phyloP scores from a whole-genome alignment of 2,329 filamentous ascomycete genomes.

The Ophiocordyceps unilateralis region DNA sequence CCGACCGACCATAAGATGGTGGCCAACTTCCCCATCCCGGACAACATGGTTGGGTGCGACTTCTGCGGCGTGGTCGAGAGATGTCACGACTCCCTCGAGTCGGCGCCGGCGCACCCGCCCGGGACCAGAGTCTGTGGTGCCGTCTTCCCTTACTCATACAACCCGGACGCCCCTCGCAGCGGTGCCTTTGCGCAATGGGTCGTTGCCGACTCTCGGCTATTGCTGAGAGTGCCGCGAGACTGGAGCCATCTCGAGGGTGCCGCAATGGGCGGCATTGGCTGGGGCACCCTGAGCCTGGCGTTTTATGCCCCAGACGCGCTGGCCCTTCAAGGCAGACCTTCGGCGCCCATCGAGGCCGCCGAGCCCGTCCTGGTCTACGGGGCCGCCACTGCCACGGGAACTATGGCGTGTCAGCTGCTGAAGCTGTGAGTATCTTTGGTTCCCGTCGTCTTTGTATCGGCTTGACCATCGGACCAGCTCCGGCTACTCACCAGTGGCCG shows the following conservation, averaged over 20 bases:
- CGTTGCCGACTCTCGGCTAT: background rate
- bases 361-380: conserved; percentile 12
- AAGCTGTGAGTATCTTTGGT: conserved; percentile 5
- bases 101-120: background rate
- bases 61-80: conserved; percentile 9
- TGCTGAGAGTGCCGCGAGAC: background rate
- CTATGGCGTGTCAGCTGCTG: conserved; percentile 12
- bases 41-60: conserved; percentile 7
- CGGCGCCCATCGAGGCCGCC: background rate
- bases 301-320: background rate
- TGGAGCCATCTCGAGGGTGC: background rate
- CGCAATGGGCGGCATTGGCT: background rate
- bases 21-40: conserved; percentile 3
- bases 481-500: conserved; percentile 1
- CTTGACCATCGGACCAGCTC: background rate
- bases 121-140: background rate
- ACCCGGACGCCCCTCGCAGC: too few relatives aligned
- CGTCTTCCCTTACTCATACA: background rate
- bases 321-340: conserved; percentile 2
- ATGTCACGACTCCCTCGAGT: conserved; percentile 2
- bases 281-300: background rate
- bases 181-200: background rate
- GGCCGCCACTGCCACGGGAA: conserved; percentile 11
- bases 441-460: too few relatives aligned
- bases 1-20: conserved; percentile 12